A percentile compares a stretch with the other conserved stretches of the same genome.
Conservation (phyloP, 2,329 filamentous ascomycete genomes). For the Clathrospora elynae region DNA sequence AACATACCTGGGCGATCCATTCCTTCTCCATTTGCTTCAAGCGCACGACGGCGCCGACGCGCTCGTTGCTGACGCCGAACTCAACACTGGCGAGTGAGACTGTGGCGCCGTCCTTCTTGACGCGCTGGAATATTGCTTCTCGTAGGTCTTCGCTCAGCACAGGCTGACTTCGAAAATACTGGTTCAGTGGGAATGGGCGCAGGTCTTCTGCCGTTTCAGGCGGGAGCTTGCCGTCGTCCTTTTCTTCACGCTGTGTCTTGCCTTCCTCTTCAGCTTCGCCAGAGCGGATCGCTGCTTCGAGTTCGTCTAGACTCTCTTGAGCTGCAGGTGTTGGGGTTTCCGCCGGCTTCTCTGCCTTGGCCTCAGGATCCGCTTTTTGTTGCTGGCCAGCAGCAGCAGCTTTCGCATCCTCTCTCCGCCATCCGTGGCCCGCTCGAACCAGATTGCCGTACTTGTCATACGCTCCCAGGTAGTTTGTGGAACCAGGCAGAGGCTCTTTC, state of each 20-base stretch:
- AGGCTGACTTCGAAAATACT: conserved; percentile 69
- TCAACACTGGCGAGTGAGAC: conserved; percentile 78
- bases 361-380: conserved; percentile 10
- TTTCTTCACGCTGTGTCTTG: conserved; percentile 13
- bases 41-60: conserved; percentile 83
- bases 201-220: conserved; percentile 44
- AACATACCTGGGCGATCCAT: conserved; percentile 75
- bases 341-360: conserved; percentile 20
- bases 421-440: conserved; percentile 44
- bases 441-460: conserved; percentile 59
- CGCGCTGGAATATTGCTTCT: conserved; percentile 73
- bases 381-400: conserved; percentile 16
- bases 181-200: conserved; percentile 75
- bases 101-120: conserved; percentile 65
- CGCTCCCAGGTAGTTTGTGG: conserved; percentile 62
- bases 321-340: conserved; percentile 35
- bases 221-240: conserved; percentile 31
- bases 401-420: conserved; percentile 25
- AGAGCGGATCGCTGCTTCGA: conserved; percentile 33
- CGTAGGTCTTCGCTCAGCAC: conserved; percentile 76
- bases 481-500: conserved; percentile 54
- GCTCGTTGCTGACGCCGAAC: conserved; percentile 77
- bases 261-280: conserved; percentile 27
- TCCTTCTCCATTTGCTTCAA: conserved; percentile 85
- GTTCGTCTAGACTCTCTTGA: conserved; percentile 38